Evolutionary conservation across 805 yeast species (phyloP).

Genomic region (Spathaspora arborariae): DNA sequence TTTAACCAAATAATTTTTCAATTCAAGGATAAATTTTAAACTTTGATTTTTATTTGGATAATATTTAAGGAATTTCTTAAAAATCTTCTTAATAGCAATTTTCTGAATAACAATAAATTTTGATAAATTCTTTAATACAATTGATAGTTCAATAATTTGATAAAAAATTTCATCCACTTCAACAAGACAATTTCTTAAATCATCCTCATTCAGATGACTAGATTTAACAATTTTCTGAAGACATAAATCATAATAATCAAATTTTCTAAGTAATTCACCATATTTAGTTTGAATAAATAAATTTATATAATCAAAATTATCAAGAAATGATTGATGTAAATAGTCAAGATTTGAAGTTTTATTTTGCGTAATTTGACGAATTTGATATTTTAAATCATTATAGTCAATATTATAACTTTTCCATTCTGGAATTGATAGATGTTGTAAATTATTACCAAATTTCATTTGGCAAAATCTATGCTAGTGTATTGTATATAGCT

Average conservation of each 20-base stretch:
- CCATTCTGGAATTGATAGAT: constrained; percentile 87
- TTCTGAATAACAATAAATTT: constrained; percentile 70
- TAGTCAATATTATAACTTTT: constrained; percentile 77
- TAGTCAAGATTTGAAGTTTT: constrained; percentile 25
- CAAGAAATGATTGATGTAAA: constrained; percentile 38
- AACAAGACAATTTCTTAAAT: constrained; percentile 6
- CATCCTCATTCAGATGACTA: neutral
- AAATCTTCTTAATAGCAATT: constrained; percentile 66
- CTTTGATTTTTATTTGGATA: constrained; percentile 21
- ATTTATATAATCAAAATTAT: constrained; percentile 57
- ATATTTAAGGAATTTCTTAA: constrained; percentile 63
- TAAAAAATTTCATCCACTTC: constrained; percentile 26
- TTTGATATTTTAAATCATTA: constrained; percentile 65
- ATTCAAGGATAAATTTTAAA: constrained; percentile 18
- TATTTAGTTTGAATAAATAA: constrained; percentile 64
- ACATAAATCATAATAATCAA: constrained; percentile 26
- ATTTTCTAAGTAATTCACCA: constrained; percentile 57
- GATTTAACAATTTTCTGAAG: constrained; percentile 6
- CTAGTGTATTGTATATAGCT: neutral
- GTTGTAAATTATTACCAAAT: constrained; percentile 73
- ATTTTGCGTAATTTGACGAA: constrained; percentile 50
- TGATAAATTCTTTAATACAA: constrained; percentile 59
- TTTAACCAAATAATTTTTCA: constrained; percentile 32
- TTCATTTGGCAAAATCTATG: constrained; percentile 52
- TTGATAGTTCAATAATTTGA: constrained; percentile 38